Conservation (phyloP, 139 green algal genomes). For the Mesotaenium endlicherianum region DNA sequence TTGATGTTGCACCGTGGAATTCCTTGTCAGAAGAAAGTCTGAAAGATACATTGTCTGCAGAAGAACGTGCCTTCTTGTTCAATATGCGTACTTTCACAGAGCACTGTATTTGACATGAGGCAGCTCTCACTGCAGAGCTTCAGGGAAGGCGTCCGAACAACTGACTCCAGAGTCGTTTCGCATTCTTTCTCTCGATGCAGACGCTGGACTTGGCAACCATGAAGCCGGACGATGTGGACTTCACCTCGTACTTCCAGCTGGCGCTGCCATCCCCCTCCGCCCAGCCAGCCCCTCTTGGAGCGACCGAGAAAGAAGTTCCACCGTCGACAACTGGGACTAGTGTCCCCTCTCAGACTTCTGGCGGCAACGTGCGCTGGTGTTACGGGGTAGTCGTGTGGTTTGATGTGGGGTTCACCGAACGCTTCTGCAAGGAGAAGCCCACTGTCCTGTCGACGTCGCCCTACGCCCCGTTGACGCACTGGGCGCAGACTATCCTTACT, state of each 20-base stretch:
- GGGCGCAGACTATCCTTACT: conserved; percentile 85
- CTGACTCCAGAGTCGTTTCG: too few relatives aligned
- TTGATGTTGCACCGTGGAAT: too few relatives aligned
- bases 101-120: too few relatives aligned
- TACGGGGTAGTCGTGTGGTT: conserved; percentile 90
- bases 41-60: too few relatives aligned
- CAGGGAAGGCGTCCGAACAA: too few relatives aligned
- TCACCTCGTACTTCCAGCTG: conserved; percentile 73
- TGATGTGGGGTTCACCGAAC: conserved; percentile 79
- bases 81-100: too few relatives aligned
- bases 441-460: conserved; percentile 82
- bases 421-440: conserved; percentile 76
- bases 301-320: background rate
- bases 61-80: too few relatives aligned
- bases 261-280: background rate
- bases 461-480: conserved; percentile 74
- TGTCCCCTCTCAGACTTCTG: too few relatives aligned
- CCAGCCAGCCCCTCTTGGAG: too few relatives aligned
- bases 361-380: too few relatives aligned
- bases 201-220: conserved; percentile 77
- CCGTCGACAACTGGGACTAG: background rate
- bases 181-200: background rate
- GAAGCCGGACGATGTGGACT: conserved; percentile 72
- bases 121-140: too few relatives aligned
- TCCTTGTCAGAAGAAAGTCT: too few relatives aligned